Conservation (phyloP, 495 filamentous ascomycete species). For the Aspergillus nanangensis region DNA sequence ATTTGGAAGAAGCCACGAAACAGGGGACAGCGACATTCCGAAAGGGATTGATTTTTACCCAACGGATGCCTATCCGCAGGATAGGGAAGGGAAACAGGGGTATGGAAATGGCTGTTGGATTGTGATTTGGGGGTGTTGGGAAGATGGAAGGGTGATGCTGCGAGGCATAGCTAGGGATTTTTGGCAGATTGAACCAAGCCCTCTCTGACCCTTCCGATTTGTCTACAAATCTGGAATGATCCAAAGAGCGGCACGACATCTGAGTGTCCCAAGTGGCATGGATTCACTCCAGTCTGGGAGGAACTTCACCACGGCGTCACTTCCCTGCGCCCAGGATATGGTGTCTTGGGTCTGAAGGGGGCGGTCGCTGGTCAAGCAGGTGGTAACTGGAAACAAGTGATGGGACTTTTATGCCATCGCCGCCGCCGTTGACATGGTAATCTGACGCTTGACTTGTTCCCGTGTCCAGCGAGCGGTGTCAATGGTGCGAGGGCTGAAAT, state of each 20-base stretch:
- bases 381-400: neutral
- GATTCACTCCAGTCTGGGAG: constrained; percentile 4
- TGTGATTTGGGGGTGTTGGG: neutral
- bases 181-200: neutral
- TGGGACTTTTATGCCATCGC: constrained; percentile 31
- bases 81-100: neutral
- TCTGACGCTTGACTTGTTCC: constrained; percentile 94
- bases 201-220: neutral
- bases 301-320: constrained; percentile 8
- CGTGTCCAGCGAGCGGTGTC: constrained; percentile 96
- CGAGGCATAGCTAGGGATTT: no score
- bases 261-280: constrained; percentile 6
- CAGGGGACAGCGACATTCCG: constrained; percentile 8
- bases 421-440: constrained; percentile 39
- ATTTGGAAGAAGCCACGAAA: constrained; percentile 13
- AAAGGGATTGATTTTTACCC: constrained; percentile 11
- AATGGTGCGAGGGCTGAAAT: constrained; percentile 75
- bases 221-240: constrained; percentile 7
- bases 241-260: constrained; percentile 11
- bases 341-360: constrained; percentile 10
- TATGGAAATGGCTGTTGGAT: neutral
- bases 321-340: constrained; percentile 9
- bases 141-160: no score
- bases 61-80: constrained; percentile 1
- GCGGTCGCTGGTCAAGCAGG: constrained; percentile 6